These are phyloP conservation scores for Polyplosphaeria fusca DNA, from an alignment of 495 filamentous ascomycete genomes.

Conservation along the genomic window DNA sequence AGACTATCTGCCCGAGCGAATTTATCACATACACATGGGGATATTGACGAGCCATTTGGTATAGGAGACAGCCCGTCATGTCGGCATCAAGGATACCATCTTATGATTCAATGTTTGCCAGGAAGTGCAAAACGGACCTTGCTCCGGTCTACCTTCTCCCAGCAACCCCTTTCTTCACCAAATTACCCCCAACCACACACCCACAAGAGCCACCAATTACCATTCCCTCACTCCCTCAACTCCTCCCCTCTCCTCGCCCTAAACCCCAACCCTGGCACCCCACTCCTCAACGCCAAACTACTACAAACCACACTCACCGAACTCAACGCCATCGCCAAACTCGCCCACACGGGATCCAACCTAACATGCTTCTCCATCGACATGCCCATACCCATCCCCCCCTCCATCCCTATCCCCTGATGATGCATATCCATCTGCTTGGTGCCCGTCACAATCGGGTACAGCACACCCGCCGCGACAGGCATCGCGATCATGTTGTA, in stretches of 20 bases:
- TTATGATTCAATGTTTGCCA: too few relatives aligned
- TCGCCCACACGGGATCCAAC: slow-evolving; percentile 81
- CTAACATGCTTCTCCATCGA: slow-evolving; percentile 41
- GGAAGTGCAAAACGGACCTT: too few relatives aligned
- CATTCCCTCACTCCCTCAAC: too few relatives aligned
- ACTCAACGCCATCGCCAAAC: slow-evolving; percentile 82
- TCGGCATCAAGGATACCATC: too few relatives aligned
- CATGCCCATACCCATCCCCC: slow-evolving; percentile 23
- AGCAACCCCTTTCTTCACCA: too few relatives aligned
- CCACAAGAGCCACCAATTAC: too few relatives aligned
- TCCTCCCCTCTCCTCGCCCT: slow-evolving; percentile 18
- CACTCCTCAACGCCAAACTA: slow-evolving; percentile 37
- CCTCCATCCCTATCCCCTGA: slow-evolving; percentile 21
- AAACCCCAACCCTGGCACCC: slow-evolving; percentile 35
- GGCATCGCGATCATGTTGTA: slow-evolving; percentile 80
- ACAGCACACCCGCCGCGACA: slow-evolving; percentile 80
- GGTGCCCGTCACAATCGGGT: slow-evolving; percentile 56
- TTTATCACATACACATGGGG: too few relatives aligned
- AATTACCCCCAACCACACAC: too few relatives aligned
- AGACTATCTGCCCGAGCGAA: too few relatives aligned
- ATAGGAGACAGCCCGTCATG: too few relatives aligned
- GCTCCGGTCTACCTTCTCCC: too few relatives aligned
- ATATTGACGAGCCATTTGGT: too few relatives aligned
- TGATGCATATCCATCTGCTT: slow-evolving; percentile 57
- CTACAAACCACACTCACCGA: slow-evolving; percentile 67